These are phyloP conservation scores for Helicocarpus griseus DNA, from an alignment of 2,329 filamentous ascomycete genomes.

Conservation along the genomic window DNA sequence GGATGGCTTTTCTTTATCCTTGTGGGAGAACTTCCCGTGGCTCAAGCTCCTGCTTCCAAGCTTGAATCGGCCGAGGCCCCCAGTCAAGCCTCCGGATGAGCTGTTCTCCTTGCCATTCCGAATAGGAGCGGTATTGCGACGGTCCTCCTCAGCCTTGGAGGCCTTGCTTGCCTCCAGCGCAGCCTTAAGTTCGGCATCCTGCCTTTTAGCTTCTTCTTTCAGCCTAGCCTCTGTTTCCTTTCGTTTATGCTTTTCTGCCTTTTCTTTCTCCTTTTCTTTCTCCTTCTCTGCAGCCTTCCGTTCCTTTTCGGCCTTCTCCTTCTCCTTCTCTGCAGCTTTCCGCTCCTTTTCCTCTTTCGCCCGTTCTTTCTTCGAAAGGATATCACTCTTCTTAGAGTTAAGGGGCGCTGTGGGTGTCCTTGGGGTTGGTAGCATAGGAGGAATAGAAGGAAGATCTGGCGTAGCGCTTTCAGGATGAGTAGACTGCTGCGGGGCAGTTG, in stretches of 20 bases:
- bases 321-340: constrained; percentile 38
- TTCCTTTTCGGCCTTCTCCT: constrained; percentile 50
- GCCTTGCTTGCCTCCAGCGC: constrained; percentile 59
- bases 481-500: constrained; percentile 42
- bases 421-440: constrained; percentile 16
- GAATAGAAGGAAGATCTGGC: constrained; percentile 5
- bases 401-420: constrained; percentile 23
- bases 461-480: constrained; percentile 24
- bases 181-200: constrained; percentile 54
- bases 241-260: constrained; percentile 43
- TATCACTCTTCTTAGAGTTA: constrained; percentile 43
- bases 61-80: constrained; percentile 55
- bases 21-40: constrained; percentile 47
- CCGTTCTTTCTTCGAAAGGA: constrained; percentile 59
- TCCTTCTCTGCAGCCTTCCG: constrained; percentile 40
- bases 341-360: constrained; percentile 49
- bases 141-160: constrained; percentile 47
- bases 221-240: constrained; percentile 48
- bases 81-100: constrained; percentile 32
- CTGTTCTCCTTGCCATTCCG: constrained; percentile 30
- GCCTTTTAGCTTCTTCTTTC: constrained; percentile 47
- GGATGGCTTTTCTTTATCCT: constrained; percentile 28
- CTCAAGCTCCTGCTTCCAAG: constrained; percentile 70
- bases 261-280: constrained; percentile 40
- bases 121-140: constrained; percentile 20